These are phyloP conservation scores for Rhynchospora tenuis DNA, from an alignment of 176 grass and related monocot genomes.

Conservation along the genomic window DNA sequence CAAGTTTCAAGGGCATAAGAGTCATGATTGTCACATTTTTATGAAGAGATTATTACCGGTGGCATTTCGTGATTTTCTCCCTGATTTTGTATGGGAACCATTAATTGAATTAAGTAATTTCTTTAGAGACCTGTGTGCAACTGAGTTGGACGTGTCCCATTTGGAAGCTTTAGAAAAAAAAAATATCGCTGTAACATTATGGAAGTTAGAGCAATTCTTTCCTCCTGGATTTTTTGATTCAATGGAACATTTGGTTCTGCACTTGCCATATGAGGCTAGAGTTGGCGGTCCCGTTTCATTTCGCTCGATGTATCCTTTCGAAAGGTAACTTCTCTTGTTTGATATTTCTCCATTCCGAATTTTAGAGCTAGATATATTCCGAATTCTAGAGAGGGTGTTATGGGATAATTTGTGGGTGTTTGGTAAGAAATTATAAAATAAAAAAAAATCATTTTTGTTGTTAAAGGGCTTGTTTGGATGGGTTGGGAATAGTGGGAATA, in stretches of 20 bases:
- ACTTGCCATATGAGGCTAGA: slow-evolving; percentile 17
- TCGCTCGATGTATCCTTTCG: no score
- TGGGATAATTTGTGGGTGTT: background rate
- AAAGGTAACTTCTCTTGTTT: no score
- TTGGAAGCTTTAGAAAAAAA: background rate
- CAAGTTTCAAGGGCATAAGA: background rate
- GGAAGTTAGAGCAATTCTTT: background rate
- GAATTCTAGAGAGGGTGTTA: background rate
- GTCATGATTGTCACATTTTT: slow-evolving; percentile 23
- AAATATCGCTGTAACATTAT: background rate
- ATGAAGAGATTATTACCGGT: background rate
- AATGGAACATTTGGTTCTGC: slow-evolving; percentile 18
- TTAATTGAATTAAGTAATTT: background rate
- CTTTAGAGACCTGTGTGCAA: background rate
- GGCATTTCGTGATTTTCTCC: background rate
- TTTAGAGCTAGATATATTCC: no score
- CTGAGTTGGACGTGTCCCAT: background rate
- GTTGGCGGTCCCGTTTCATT: no score
- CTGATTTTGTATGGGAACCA: background rate
- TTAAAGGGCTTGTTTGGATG: no score
- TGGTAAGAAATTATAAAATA: background rate
- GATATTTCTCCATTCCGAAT: no score
- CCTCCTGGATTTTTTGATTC: slow-evolving; percentile 31
- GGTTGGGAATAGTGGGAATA: no score
- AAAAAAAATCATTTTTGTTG: no score